Evolutionary conservation across 2,329 filamentous ascomycete species (phyloP).

Genomic region (Neofusicoccum ribis): DNA sequence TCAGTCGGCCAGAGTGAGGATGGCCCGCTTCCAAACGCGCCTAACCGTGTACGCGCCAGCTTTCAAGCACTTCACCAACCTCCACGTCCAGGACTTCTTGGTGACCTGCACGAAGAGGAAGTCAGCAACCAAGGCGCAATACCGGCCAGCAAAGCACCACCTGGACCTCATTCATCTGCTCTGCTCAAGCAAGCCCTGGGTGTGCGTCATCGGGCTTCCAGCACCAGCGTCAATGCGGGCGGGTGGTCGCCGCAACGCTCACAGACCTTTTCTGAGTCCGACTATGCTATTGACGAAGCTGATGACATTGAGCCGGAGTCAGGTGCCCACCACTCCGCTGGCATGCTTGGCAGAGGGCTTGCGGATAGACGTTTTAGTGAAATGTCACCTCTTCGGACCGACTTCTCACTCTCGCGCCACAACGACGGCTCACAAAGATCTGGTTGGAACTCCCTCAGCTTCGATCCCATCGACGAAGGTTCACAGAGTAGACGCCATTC

Average conservation of each 20-base stretch:
- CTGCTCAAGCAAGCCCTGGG: slow-evolving; percentile 18
- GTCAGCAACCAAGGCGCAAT: slow-evolving; percentile 5
- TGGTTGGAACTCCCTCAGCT: slow-evolving; percentile 68
- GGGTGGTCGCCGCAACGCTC: slow-evolving; percentile 24
- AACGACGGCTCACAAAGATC: slow-evolving; percentile 45
- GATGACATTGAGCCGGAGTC: slow-evolving; percentile 53
- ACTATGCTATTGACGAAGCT: slow-evolving; percentile 71
- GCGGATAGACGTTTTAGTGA: slow-evolving; percentile 19
- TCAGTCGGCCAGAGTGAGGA: slow-evolving; percentile 85
- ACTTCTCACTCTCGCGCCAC: slow-evolving; percentile 30
- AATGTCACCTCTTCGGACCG: slow-evolving; percentile 36
- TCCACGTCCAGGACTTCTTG: slow-evolving; percentile 75
- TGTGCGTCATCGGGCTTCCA: slow-evolving; percentile 17
- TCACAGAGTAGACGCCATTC: slow-evolving; percentile 76
- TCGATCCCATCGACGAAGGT: slow-evolving; percentile 61
- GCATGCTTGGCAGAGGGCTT: slow-evolving; percentile 6
- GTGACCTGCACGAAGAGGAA: slow-evolving; percentile 52
- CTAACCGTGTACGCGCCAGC: slow-evolving; percentile 36
- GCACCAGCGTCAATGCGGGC: slow-evolving; percentile 20
- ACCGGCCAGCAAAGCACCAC: slow-evolving; percentile 13
- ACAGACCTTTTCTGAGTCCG: slow-evolving; percentile 49
- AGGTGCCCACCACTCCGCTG: neutral
- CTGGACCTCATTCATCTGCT: slow-evolving; percentile 10
- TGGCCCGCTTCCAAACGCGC: neutral
- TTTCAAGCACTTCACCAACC: slow-evolving; percentile 72